phyloP scores from a whole-genome alignment of 768 basidiomycete genomes.

The Pleurotus eryngii region DNA sequence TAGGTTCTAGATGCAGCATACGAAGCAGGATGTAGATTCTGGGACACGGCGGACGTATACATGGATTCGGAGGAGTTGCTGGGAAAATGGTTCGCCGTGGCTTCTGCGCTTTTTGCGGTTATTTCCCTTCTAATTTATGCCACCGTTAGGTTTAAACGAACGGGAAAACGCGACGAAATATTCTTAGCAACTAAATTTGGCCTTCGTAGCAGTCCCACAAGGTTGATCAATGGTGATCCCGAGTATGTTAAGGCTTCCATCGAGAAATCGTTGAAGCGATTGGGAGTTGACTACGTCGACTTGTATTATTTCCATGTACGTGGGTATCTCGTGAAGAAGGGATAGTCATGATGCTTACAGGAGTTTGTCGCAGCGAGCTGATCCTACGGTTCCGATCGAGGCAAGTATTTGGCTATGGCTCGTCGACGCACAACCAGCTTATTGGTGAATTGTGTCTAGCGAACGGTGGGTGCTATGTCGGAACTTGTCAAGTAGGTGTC shows the following conservation, averaged over 20 bases:
- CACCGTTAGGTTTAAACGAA: slow-evolving; percentile 41
- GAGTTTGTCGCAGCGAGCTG: slow-evolving; percentile 28
- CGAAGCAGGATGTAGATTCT: slow-evolving; percentile 39
- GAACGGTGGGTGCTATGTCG: slow-evolving; percentile 46
- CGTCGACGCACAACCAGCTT: neutral
- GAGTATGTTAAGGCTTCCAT: slow-evolving; percentile 36
- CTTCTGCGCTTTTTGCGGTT: too few species aligned
- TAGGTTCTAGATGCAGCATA: slow-evolving; percentile 41
- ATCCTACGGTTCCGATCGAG: slow-evolving; percentile 45
- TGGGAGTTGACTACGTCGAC: slow-evolving; percentile 42
- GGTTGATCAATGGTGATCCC: slow-evolving; percentile 23
- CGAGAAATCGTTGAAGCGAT: slow-evolving; percentile 35
- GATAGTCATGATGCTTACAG: neutral
- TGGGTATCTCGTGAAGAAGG: neutral
- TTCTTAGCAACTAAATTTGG: slow-evolving; percentile 60
- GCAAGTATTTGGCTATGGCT: slow-evolving; percentile 17
- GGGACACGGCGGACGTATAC: slow-evolving; percentile 50
- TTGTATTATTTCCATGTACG: slow-evolving; percentile 42
- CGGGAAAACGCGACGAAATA: slow-evolving; percentile 48
- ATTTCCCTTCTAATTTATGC: too few species aligned
- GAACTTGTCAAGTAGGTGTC: slow-evolving; percentile 45
- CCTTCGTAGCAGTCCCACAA: slow-evolving; percentile 13
- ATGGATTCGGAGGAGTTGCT: slow-evolving; percentile 40
- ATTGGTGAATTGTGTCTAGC: slow-evolving; percentile 13
- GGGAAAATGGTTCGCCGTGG: slow-evolving; percentile 37